Evolutionary conservation across 192 early-diverging fungal genomes (phyloP), one percentile per base, ranked within the genome.

Genomic region (Podila minutissima): DNA sequence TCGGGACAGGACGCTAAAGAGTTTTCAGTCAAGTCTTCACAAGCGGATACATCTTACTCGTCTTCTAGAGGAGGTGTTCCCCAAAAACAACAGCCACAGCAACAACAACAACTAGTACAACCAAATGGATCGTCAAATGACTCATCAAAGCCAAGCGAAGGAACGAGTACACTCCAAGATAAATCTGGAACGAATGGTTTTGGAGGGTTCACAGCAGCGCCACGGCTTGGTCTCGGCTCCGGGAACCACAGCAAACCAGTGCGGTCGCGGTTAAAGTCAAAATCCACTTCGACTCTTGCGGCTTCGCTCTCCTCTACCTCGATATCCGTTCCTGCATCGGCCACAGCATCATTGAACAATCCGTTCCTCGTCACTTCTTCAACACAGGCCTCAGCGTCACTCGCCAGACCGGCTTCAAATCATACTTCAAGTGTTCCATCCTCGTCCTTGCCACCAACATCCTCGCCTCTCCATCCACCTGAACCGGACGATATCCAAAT

Each of bases 301-400:
- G 59, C 68, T 2, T 48, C 64, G 12, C 59, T 68, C 2, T 68
- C 73, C 19, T 38, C 48, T 8, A 49, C 59, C 22, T 55, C 57
- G 15, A 60, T 24, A 19, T 29, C 70, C 7, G 0, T 35, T 8
- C 15, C 66, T 15, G 32, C 64, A 55, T 37, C 59, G 29, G 29
- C 26, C 17, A 31, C 58, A 58, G 53, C 17, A 24, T 9, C 38
- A 31, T 22, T 28, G 32, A 29, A 11, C 60, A 71, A 66, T 24
- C 64, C 75, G n/a, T 71, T 71, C 50, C 9, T 67, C 10, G 59
- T 67, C 4, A 48, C 68, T 15, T 59, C 53, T n/a, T 59, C 53
- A 24, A 22, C 53, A 24, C 24, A 71, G 57, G 22, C 59, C 19
- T 15, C 26, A 28, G 62, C 33, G 28, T 6, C 67, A 20, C 6